These are phyloP conservation scores for Bullera alba DNA, from an alignment of 768 basidiomycete species.

Conservation along the genomic window DNA sequence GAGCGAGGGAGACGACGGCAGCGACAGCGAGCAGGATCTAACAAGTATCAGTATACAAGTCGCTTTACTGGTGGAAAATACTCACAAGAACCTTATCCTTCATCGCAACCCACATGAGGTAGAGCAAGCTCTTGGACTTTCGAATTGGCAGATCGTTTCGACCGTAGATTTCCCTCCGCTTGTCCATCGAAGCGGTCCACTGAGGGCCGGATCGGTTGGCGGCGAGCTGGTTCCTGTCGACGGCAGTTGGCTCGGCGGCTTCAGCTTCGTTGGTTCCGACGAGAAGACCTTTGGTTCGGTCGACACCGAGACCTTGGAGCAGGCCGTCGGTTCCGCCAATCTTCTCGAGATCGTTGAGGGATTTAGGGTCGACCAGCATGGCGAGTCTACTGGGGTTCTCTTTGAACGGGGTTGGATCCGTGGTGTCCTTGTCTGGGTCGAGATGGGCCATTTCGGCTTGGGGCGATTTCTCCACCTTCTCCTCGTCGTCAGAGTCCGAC, in stretches of 20 bases:
- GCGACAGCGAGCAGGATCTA: slow-evolving; percentile 86
- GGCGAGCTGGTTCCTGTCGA: slow-evolving; percentile 5
- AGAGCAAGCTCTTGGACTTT: slow-evolving; percentile 61
- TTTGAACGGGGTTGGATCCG: slow-evolving; percentile 64
- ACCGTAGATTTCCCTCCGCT: slow-evolving; percentile 65
- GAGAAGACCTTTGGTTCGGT: slow-evolving; percentile 48
- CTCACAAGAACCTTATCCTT: slow-evolving; percentile 84
- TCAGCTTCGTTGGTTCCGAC: slow-evolving; percentile 17
- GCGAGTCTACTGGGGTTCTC: slow-evolving; percentile 72
- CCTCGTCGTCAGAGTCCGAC: slow-evolving; percentile 5
- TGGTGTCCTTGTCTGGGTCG: slow-evolving; percentile 45
- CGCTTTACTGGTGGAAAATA: slow-evolving; percentile 12
- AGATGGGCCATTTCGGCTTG: slow-evolving; percentile 21
- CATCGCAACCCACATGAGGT: slow-evolving; percentile 75
- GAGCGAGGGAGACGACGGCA: slow-evolving; percentile 82
- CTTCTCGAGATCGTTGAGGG: slow-evolving; percentile 56
- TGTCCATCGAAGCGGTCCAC: slow-evolving; percentile 54
- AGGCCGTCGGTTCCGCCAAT: slow-evolving; percentile 68
- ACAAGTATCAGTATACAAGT: slow-evolving; percentile 6
- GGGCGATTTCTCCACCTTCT: slow-evolving; percentile 8
- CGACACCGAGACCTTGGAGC: slow-evolving; percentile 66
- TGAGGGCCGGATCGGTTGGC: slow-evolving; percentile 23
- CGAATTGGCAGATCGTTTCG: slow-evolving; percentile 66
- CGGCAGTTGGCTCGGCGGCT: slow-evolving; percentile 3
- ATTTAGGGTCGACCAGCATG: slow-evolving; percentile 83